Evolutionary conservation across 257 asterid species (phyloP).

Genomic region (Cynanchum wilfordii): DNA sequence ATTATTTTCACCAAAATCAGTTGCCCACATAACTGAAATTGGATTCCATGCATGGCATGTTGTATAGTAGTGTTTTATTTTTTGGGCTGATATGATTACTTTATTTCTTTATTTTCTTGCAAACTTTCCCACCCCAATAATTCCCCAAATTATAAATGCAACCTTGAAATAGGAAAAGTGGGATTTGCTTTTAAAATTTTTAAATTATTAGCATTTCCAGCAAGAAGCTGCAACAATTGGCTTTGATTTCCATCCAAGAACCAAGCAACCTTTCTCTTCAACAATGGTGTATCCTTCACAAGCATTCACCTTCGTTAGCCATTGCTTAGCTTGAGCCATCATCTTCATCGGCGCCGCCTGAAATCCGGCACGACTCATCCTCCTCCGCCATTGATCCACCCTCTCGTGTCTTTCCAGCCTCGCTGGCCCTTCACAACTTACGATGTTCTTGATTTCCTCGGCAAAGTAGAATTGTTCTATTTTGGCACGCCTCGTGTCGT

Average conservation of each 20-base stretch:
- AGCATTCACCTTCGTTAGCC: slow-evolving; percentile 43
- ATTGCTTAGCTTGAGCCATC: slow-evolving; percentile 57
- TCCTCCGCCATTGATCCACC: slow-evolving; percentile 81
- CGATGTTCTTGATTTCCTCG: slow-evolving; percentile 82
- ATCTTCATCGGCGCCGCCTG: slow-evolving; percentile 59
- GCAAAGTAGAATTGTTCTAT: slow-evolving; percentile 82
- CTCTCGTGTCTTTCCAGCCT: slow-evolving; percentile 80
- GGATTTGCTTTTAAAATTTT: not conserved
- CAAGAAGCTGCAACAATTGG: slow-evolving; percentile 83
- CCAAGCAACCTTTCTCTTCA: slow-evolving; percentile 84
- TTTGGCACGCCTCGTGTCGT: slow-evolving; percentile 66
- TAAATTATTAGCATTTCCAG: slow-evolving; percentile 62
- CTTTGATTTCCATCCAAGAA: slow-evolving; percentile 84
- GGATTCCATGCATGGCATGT: not conserved
- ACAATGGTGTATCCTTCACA: slow-evolving; percentile 64
- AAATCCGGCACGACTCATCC: slow-evolving; percentile 87
- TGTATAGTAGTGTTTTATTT: not conserved
- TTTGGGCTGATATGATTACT: not conserved
- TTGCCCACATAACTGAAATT: not conserved
- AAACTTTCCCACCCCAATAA: not conserved
- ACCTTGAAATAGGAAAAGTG: not conserved
- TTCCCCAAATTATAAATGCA: not conserved
- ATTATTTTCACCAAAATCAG: not conserved
- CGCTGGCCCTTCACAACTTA: slow-evolving; percentile 82
- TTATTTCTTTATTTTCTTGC: not conserved